A percentile compares a stretch with the other conserved stretches of the same genome.
phyloP scores from a whole-genome alignment of 306 rosid genomes.

The Quercus berberidifolia region DNA sequence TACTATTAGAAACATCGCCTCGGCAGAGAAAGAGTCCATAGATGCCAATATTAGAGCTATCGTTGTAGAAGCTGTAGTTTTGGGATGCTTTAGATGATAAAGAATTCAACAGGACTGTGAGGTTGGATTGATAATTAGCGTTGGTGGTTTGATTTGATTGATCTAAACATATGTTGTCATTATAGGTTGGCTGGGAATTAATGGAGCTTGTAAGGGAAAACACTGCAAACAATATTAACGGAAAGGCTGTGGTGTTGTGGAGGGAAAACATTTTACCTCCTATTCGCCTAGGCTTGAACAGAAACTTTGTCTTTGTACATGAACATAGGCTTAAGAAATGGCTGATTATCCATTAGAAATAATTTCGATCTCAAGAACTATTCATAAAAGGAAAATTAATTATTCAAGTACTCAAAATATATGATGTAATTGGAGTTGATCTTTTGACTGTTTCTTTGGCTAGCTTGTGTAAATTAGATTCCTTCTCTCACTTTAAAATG shows the following conservation, averaged over 20 bases:
- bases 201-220: neutral
- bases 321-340: too few relatives aligned
- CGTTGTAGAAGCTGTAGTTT: neutral
- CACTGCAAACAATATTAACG: neutral
- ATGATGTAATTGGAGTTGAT: too few relatives aligned
- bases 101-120: neutral
- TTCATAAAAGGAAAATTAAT: too few relatives aligned
- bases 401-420: too few relatives aligned
- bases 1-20: neutral
- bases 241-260: too few relatives aligned
- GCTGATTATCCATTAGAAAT: too few relatives aligned
- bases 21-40: neutral
- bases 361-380: too few relatives aligned
- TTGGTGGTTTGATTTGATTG: neutral
- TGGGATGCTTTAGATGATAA: neutral
- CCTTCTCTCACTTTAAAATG: too few relatives aligned
- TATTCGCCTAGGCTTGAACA: too few relatives aligned
- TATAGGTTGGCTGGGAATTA: neutral
- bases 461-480: too few relatives aligned
- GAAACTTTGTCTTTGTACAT: too few relatives aligned
- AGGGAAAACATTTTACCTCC: neutral
- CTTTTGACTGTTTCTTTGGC: too few relatives aligned
- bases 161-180: neutral
- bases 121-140: neutral
- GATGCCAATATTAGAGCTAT: neutral